These are phyloP conservation scores for Meyerozyma smithsonii DNA, from an alignment of 1,139 yeast genomes.

Conservation along the genomic window DNA sequence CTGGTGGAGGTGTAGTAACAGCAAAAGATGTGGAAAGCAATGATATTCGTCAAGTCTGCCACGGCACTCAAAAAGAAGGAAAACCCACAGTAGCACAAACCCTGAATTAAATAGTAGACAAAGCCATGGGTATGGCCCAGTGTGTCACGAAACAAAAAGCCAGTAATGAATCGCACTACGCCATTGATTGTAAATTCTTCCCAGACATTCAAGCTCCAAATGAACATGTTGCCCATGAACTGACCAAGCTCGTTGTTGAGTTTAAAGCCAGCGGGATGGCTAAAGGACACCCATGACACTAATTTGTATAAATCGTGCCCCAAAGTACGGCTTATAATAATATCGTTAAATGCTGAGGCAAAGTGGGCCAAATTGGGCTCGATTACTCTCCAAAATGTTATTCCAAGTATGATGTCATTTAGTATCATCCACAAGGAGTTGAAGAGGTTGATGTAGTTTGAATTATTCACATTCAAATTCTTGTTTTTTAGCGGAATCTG, in stretches of 20 bases:
- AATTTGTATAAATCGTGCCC: slow-evolving; percentile 37
- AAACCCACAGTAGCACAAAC: slow-evolving; percentile 43
- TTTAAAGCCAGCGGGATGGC: slow-evolving; percentile 92
- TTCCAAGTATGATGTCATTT: slow-evolving; percentile 78
- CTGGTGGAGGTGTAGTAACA: slow-evolving; percentile 78
- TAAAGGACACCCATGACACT: slow-evolving; percentile 69
- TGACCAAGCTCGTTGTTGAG: slow-evolving; percentile 80
- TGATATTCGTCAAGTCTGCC: slow-evolving; percentile 58
- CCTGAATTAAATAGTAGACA: slow-evolving; percentile 12
- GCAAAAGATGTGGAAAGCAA: slow-evolving; percentile 69
- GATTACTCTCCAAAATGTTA: slow-evolving; percentile 51
- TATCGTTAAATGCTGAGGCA: slow-evolving; percentile 27
- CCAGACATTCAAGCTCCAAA: slow-evolving; percentile 84
- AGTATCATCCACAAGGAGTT: slow-evolving; percentile 84
- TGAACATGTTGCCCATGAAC: slow-evolving; percentile 79
- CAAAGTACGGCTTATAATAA: slow-evolving; percentile 29
- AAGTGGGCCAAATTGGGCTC: slow-evolving; percentile 38
- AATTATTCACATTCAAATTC: slow-evolving; percentile 42
- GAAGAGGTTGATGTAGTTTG: slow-evolving; percentile 82
- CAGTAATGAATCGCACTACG: slow-evolving; percentile 6
- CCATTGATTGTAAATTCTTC: slow-evolving; percentile 17
- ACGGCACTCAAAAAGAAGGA: slow-evolving; percentile 64
- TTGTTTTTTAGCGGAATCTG: slow-evolving; percentile 35
- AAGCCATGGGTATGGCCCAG: not conserved
- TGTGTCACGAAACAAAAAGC: slow-evolving; percentile 6